Percentiles rank a stretch among this genome's conserved stretches.
These are phyloP conservation scores for Zygosaccharomyces kombuchaensis DNA, from an alignment of 805 yeast species.

Conservation along the genomic window DNA sequence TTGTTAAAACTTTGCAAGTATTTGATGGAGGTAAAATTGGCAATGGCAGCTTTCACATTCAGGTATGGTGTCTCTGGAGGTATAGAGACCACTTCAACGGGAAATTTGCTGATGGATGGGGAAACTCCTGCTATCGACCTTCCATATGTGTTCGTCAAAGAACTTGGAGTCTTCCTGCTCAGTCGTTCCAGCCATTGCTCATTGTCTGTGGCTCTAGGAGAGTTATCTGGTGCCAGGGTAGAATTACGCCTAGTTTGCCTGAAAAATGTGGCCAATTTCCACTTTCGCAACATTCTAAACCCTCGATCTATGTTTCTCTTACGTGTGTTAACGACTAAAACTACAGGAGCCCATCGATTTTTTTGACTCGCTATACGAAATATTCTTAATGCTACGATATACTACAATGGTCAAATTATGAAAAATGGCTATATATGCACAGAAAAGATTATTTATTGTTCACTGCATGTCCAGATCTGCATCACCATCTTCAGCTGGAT, in stretches of 20 bases:
- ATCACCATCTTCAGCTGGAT: not conserved
- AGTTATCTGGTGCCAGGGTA: slow-evolving; percentile 33
- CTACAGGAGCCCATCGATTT: not conserved
- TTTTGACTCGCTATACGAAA: not conserved
- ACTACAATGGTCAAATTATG: not conserved
- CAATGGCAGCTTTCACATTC: slow-evolving; percentile 22
- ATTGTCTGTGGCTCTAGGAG: slow-evolving; percentile 41
- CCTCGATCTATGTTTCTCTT: not conserved
- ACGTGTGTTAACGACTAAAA: not conserved
- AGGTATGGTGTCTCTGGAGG: slow-evolving; percentile 26
- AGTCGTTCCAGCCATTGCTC: slow-evolving; percentile 40
- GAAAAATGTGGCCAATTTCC: not conserved
- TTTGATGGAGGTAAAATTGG: slow-evolving; percentile 27
- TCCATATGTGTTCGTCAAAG: not conserved
- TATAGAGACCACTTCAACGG: slow-evolving; percentile 15
- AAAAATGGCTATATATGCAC: not conserved
- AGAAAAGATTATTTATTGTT: not conserved
- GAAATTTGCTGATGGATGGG: slow-evolving; percentile 5
- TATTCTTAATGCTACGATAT: not conserved
- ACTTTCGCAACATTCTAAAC: not conserved
- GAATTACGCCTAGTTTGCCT: slow-evolving; percentile 8
- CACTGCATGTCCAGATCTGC: slow-evolving; percentile 7
- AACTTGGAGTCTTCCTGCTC: slow-evolving; percentile 4
- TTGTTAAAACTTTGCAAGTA: slow-evolving; percentile 35
- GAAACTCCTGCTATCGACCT: not conserved